Evolutionary conservation across 805 yeast species (phyloP).

Genomic region (Isabelozyma heimii): DNA sequence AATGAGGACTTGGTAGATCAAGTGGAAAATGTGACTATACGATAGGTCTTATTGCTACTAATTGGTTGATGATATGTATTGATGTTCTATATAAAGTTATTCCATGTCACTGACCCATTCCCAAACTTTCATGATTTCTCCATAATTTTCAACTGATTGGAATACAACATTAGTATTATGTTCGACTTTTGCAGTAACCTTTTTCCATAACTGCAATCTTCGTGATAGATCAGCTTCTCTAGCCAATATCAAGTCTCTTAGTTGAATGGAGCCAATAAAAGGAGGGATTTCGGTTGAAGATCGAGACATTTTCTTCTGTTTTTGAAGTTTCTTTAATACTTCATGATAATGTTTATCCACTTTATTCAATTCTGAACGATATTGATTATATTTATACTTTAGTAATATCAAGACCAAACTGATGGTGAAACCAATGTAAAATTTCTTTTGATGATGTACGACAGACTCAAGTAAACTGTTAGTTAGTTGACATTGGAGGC

Average conservation of each 20-base stretch:
- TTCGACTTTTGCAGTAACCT: slow-evolving; percentile 56
- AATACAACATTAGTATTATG: slow-evolving; percentile 62
- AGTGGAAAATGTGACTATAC: neutral
- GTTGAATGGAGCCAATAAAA: slow-evolving; percentile 67
- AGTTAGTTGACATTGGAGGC: slow-evolving; percentile 54
- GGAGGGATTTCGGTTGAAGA: slow-evolving; percentile 33
- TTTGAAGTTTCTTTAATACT: slow-evolving; percentile 49
- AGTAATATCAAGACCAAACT: slow-evolving; percentile 2
- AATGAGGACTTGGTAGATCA: slow-evolving; percentile 22
- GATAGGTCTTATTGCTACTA: too few species aligned
- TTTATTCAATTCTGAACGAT: slow-evolving; percentile 36
- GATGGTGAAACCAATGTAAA: neutral
- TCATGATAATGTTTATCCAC: slow-evolving; percentile 46
- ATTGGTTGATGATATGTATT: neutral
- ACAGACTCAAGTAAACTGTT: slow-evolving; percentile 45
- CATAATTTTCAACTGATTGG: slow-evolving; percentile 68
- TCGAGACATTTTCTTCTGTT: slow-evolving; percentile 36
- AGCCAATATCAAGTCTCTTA: slow-evolving; percentile 61
- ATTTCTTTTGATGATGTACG: slow-evolving; percentile 11
- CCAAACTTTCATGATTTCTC: slow-evolving; percentile 86
- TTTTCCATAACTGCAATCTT: slow-evolving; percentile 56
- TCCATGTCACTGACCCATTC: slow-evolving; percentile 62
- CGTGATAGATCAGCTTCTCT: slow-evolving; percentile 34
- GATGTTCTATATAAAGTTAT: neutral
- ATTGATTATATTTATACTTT: slow-evolving; percentile 33